Evolutionary conservation across 192 early-diverging fungal species (phyloP).

Genomic region (Coemansia asiatica): DNA sequence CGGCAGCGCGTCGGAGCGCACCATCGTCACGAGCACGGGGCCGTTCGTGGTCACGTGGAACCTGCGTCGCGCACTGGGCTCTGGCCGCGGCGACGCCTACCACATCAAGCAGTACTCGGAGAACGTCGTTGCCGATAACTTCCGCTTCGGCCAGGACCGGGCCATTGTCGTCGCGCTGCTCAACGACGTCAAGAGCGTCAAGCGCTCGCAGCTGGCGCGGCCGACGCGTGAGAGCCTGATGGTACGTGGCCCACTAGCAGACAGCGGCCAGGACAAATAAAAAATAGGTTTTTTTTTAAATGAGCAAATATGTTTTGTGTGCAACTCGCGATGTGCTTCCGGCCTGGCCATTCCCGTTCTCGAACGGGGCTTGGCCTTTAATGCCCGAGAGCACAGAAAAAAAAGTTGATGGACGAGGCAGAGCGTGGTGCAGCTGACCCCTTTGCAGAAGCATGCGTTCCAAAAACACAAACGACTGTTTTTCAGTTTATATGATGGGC

Average conservation of each 20-base stretch:
- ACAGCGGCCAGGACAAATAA: too few relatives aligned
- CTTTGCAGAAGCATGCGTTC: neutral
- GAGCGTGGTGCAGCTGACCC: neutral
- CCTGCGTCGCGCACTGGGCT: slow-evolving; percentile 75
- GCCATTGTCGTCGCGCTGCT: slow-evolving; percentile 86
- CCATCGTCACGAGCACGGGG: slow-evolving; percentile 88
- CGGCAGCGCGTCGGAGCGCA: slow-evolving; percentile 61
- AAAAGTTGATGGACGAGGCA: neutral
- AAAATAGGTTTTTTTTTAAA: too few relatives aligned
- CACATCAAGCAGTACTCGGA: slow-evolving; percentile 84
- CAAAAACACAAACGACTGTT: neutral
- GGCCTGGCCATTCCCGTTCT: neutral
- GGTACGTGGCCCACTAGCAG: slow-evolving; percentile 10
- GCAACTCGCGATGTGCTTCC: neutral
- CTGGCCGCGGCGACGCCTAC: slow-evolving; percentile 74
- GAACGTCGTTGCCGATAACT: slow-evolving; percentile 87
- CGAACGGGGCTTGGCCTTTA: neutral
- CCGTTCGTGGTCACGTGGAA: slow-evolving; percentile 92
- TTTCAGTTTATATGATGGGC: too few relatives aligned
- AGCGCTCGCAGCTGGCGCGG: slow-evolving; percentile 60
- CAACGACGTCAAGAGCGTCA: slow-evolving; percentile 70
- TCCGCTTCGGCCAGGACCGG: slow-evolving; percentile 77
- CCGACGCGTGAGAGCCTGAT: slow-evolving; percentile 56
- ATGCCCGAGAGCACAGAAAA: neutral
- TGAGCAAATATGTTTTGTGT: too few relatives aligned